Percentiles rank a stretch among this genome's conserved stretches.
Evolutionary conservation across 2,329 filamentous ascomycete species (phyloP).

Genomic region (Cryphonectria parasitica): DNA sequence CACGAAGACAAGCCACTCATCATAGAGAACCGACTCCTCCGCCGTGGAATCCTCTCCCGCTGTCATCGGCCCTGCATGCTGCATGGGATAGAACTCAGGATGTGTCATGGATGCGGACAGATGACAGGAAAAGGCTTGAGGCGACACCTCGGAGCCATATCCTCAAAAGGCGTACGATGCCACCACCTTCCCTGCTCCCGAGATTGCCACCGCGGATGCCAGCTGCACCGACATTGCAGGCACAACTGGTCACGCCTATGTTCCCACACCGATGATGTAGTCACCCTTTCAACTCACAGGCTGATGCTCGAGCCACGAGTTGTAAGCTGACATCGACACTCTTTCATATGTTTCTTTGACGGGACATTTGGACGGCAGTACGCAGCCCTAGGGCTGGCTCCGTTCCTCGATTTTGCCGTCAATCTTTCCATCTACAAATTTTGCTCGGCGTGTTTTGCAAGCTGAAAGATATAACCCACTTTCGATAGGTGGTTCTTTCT

Average conservation of each 20-base stretch:
- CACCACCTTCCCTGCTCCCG: neutral
- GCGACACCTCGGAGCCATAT: neutral
- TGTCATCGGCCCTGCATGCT: slow-evolving; percentile 12
- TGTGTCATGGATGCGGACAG: neutral
- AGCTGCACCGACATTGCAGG: neutral
- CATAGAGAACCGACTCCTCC: slow-evolving; percentile 15
- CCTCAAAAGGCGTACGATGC: neutral
- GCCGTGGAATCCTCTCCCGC: slow-evolving; percentile 14
- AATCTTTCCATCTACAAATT: neutral
- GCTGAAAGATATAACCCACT: neutral
- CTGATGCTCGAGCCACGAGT: neutral
- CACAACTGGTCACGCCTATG: neutral
- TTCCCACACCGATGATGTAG: neutral
- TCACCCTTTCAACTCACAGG: neutral
- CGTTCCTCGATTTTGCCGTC: neutral
- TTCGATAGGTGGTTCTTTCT: neutral
- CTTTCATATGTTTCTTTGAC: neutral
- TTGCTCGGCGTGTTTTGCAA: neutral
- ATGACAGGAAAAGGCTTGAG: neutral
- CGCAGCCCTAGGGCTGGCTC: neutral
- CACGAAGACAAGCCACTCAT: slow-evolving; percentile 3
- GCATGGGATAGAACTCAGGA: slow-evolving; percentile 12
- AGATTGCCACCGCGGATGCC: neutral
- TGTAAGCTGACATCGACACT: neutral
- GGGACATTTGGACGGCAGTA: neutral